Percentiles rank a stretch among this genome's conserved stretches.
Conservation (phyloP, 495 filamentous ascomycete genomes). For the Tuber umbilicatum region DNA sequence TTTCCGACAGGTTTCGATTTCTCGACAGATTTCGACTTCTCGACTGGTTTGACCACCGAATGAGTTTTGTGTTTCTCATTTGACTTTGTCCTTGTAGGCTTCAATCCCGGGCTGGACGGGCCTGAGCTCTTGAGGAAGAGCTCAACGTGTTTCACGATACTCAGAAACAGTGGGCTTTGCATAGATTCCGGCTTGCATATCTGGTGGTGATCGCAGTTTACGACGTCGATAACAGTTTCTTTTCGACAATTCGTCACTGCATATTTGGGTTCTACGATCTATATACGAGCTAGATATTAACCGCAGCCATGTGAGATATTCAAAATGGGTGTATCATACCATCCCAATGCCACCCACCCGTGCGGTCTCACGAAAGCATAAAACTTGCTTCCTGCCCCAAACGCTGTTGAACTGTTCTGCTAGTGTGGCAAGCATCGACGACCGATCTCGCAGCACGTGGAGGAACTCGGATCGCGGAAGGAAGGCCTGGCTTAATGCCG, state of each 20-base stretch:
- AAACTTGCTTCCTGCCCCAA: constrained; percentile 1
- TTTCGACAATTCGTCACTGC: not conserved
- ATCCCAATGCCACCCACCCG: not conserved
- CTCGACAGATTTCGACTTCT: not conserved
- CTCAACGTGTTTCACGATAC: not conserved
- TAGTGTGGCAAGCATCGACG: not conserved
- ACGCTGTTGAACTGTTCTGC: constrained; percentile 1
- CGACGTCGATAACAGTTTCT: not conserved
- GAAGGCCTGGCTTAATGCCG: not conserved
- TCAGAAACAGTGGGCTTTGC: not conserved
- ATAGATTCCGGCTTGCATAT: constrained; percentile 2
- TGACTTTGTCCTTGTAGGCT: not conserved
- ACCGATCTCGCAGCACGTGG: not conserved
- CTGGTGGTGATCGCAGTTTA: constrained; percentile 1
- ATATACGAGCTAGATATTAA: not conserved
- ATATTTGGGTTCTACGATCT: constrained; percentile 4
- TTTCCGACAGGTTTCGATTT: not conserved
- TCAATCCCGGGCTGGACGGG: not conserved
- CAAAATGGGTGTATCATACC: not conserved
- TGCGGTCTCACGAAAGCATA: not conserved
- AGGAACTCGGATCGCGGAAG: not conserved
- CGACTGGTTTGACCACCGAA: not conserved
- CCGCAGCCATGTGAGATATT: not conserved
- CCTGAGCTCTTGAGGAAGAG: constrained; percentile 3
- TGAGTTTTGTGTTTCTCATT: not conserved